phyloP scores from a whole-genome alignment of 306 rosid species.

The Castanopsis chinensis region DNA sequence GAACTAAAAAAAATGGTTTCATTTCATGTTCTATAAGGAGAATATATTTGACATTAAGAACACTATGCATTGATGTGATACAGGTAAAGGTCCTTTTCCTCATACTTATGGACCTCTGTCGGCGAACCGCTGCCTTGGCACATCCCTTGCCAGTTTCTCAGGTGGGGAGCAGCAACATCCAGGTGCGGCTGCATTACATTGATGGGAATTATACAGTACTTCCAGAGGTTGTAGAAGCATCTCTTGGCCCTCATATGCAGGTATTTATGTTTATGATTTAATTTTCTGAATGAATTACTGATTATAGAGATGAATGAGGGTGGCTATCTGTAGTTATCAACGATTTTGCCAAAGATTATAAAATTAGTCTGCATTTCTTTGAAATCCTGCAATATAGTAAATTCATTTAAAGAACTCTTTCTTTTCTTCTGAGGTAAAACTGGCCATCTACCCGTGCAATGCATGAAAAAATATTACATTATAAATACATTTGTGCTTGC shows the following conservation, averaged over 20 bases:
- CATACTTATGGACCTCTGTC: slow-evolving; percentile 86
- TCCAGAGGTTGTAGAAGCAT: slow-evolving; percentile 94
- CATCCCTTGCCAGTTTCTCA: slow-evolving; percentile 95
- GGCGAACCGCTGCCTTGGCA: slow-evolving; percentile 64
- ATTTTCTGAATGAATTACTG: not conserved
- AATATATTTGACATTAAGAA: slow-evolving; percentile 8
- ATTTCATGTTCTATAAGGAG: slow-evolving; percentile 8
- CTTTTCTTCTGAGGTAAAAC: not conserved
- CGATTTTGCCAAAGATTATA: slow-evolving; percentile 11
- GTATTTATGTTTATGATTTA: slow-evolving; percentile 32
- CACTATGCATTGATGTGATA: slow-evolving; percentile 25
- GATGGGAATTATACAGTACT: slow-evolving; percentile 91
- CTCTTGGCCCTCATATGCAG: slow-evolving; percentile 97
- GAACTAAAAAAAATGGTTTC: not conserved
- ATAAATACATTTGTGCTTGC: no score
- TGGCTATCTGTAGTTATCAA: slow-evolving; percentile 9
- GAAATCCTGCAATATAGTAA: not conserved
- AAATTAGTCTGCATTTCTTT: slow-evolving; percentile 2
- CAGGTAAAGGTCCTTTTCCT: slow-evolving; percentile 88
- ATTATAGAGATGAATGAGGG: slow-evolving; percentile 11
- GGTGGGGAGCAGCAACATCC: slow-evolving; percentile 82
- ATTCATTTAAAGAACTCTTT: not conserved
- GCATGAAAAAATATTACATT: no score
- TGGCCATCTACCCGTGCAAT: no score
- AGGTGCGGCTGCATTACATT: slow-evolving; percentile 89